Conservation (phyloP, 108 stramenopile species). For the Schizochytrium sp. region DNA sequence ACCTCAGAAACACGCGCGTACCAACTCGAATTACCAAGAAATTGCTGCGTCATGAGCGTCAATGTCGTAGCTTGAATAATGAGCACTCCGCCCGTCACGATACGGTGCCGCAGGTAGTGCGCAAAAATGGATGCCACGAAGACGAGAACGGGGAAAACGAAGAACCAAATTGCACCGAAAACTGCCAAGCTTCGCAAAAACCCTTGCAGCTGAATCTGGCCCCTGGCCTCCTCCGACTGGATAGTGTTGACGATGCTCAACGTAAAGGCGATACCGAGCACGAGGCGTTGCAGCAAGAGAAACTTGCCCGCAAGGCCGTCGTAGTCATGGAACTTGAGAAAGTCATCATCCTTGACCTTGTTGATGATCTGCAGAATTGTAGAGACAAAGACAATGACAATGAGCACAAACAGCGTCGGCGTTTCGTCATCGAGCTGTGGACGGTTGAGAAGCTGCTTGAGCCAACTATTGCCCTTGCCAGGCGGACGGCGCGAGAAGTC, state of each 20-base stretch:
- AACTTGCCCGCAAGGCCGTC: background rate
- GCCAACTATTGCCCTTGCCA: background rate
- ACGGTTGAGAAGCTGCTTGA: background rate
- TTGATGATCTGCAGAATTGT: background rate
- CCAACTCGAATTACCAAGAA: background rate
- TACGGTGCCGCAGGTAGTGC: conserved; percentile 15
- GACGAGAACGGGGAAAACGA: background rate
- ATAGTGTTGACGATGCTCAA: background rate
- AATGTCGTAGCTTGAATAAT: background rate
- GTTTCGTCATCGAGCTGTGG: conserved; percentile 6
- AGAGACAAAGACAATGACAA: background rate
- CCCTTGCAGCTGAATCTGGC: background rate
- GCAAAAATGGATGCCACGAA: background rate
- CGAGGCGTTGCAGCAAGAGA: background rate
- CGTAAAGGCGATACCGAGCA: conserved; percentile 5
- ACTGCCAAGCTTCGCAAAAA: background rate
- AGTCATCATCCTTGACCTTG: conserved; percentile 14
- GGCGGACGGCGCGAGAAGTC: background rate
- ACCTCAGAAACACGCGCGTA: background rate
- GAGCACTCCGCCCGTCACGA: conserved; percentile 11
- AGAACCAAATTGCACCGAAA: background rate
- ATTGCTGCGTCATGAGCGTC: background rate
- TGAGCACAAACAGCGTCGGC: background rate
- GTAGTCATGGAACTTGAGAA: background rate
- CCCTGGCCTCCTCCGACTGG: background rate